phyloP scores from a whole-genome alignment of 176 grass and related monocot species.

The Dactylis glomerata region DNA sequence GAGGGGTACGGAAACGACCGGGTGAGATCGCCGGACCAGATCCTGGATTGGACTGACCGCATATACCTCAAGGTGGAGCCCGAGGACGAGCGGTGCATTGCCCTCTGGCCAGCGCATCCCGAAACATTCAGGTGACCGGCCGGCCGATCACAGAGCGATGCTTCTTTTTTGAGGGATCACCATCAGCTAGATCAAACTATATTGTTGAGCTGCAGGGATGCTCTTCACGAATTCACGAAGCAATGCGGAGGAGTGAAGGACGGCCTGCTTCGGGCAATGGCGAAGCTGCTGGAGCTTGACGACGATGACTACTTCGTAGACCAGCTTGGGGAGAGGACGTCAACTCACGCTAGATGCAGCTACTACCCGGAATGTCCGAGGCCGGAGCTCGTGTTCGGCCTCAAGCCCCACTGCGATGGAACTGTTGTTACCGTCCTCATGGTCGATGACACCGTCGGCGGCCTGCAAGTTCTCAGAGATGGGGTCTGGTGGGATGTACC shows the following conservation, averaged over 20 bases:
- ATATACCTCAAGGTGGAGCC: slow-evolving; percentile 54
- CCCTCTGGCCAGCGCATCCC: slow-evolving; percentile 47
- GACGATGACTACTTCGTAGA: slow-evolving; percentile 20
- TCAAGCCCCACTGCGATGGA: slow-evolving; percentile 61
- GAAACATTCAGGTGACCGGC: slow-evolving; percentile 33
- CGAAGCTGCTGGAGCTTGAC: slow-evolving; percentile 23
- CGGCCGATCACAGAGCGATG: not conserved
- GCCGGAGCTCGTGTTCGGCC: slow-evolving; percentile 46
- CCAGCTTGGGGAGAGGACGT: slow-evolving; percentile 2
- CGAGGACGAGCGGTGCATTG: slow-evolving; percentile 23
- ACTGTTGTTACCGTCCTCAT: slow-evolving; percentile 35
- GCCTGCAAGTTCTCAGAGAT: slow-evolving; percentile 44
- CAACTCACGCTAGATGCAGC: slow-evolving; percentile 24
- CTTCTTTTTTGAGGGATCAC: not conserved
- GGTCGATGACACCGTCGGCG: slow-evolving; percentile 33
- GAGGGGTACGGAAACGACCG: slow-evolving; percentile 58
- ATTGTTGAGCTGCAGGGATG: slow-evolving; percentile 23
- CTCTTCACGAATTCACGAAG: slow-evolving; percentile 30
- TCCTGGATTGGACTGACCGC: slow-evolving; percentile 54
- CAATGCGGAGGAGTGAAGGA: slow-evolving; percentile 15
- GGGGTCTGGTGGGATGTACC: slow-evolving; percentile 45
- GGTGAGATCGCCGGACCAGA: slow-evolving; percentile 27
- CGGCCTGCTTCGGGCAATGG: slow-evolving; percentile 15
- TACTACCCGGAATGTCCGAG: slow-evolving; percentile 51
- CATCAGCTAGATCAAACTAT: not conserved